These are phyloP conservation scores for Citrus cavaleriei DNA, from an alignment of 345 rosid genomes.

Conservation along the genomic window DNA sequence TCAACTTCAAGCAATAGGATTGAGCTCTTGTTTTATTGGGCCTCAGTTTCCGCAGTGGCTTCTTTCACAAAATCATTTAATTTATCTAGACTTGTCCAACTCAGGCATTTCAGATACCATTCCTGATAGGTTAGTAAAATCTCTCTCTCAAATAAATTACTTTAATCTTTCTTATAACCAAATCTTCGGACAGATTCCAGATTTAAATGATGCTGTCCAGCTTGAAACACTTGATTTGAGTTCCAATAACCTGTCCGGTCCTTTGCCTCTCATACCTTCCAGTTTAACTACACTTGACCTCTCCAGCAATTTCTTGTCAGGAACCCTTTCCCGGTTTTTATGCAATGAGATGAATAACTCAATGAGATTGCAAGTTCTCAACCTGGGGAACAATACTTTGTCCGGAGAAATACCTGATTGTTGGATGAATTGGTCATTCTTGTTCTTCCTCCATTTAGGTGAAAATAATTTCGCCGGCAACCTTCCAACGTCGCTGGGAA, in stretches of 20 bases:
- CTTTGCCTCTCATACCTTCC: slow-evolving; percentile 7
- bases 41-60: slow-evolving; percentile 32
- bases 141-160: neutral
- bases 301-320: slow-evolving; percentile 1
- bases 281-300: neutral
- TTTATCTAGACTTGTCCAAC: slow-evolving; percentile 20
- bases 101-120: slow-evolving; percentile 16
- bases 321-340: slow-evolving; percentile 1
- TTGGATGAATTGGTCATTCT: slow-evolving; percentile 1
- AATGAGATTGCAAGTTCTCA: slow-evolving; percentile 20
- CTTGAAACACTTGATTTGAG: slow-evolving; percentile 18
- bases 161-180: slow-evolving; percentile 31
- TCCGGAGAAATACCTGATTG: slow-evolving; percentile 30
- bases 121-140: slow-evolving; percentile 25
- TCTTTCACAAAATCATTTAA: neutral
- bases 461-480: slow-evolving; percentile 1
- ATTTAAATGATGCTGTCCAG: neutral
- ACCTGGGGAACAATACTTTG: slow-evolving; percentile 24
- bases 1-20: slow-evolving; percentile 5
- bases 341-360: slow-evolving; percentile 16
- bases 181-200: slow-evolving; percentile 21
- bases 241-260: slow-evolving; percentile 16
- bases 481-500: neutral
- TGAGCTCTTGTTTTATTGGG: slow-evolving; percentile 22
- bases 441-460: neutral